Base-by-base conservation (phyloP, 2,329 filamentous ascomycete species). In the Pseudocercospora macadamiae region DNA sequence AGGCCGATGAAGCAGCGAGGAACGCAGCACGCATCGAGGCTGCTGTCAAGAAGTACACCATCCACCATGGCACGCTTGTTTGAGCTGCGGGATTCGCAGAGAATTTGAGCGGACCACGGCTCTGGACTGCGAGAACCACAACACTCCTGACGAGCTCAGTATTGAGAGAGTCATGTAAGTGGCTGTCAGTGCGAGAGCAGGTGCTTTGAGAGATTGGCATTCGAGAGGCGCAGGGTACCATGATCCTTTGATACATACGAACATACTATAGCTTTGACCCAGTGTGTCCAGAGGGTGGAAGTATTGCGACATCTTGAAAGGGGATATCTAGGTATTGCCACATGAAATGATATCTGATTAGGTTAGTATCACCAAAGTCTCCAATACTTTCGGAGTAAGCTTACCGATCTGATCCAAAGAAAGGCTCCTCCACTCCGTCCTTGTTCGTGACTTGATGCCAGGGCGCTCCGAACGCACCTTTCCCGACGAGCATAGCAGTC, bases 381-480 rank as follows among this genome's bases (percentile, higher is more conserved):
- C 1, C 12, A 4, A 12, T 18, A 1, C 16, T 9, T 23, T 18
- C 8, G 19, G 14, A 21, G 16, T 26, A 10, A 39, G 51, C 60
- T 57, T 19, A 57, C 59, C 66, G 55, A 75, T 93, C 89, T 74
- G 88, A 91, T 2, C 89, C 89, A 74, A 93, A 93, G 71, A 92
- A 91, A 0, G 87, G 84, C 75, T 89, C 86, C 49, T 80, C 80
- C 56, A 80, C 73, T 0, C 87, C 87, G 61, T 81, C 72, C 1
- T 69, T 71, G 66, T 88, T 85, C 16, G 78, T 80, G 2, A 86
- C 89, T 82, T 86, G 87, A 60, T 90, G 79, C 89, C 90, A 93
- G 1, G 90, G 90, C 51, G 86, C 85, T 0, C 90, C 90, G 73
- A 90, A 93, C 0, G 89, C 90, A 0, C 89, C 90, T 51, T 76